A percentile compares a stretch with the other conserved stretches of the same genome.
phyloP scores from a whole-genome alignment of 2,329 filamentous ascomycete genomes.

The Exophiala lecanii-corni region DNA sequence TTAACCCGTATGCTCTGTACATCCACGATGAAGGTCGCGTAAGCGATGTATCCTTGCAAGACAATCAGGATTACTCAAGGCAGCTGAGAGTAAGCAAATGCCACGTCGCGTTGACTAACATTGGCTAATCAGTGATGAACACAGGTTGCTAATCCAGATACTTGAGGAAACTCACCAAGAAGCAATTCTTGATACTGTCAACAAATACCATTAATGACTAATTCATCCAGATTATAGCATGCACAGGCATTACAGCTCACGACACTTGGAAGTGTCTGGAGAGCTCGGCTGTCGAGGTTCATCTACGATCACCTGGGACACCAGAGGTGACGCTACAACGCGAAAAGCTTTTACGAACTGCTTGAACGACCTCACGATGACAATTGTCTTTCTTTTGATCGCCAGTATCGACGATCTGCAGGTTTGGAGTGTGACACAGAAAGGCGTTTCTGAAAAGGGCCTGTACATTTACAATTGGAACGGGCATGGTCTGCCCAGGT shows the following conservation, averaged over 20 bases:
- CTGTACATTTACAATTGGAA: too few species aligned
- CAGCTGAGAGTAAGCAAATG: constrained; percentile 26
- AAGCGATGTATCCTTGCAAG: constrained; percentile 44
- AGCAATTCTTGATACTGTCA: neutral
- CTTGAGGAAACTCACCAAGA: constrained; percentile 8
- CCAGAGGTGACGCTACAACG: too few species aligned
- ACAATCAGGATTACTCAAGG: constrained; percentile 46
- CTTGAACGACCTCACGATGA: too few species aligned
- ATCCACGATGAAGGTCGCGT: constrained; percentile 39
- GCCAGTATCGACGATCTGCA: too few species aligned
- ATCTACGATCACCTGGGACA: too few species aligned
- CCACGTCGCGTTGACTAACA: neutral
- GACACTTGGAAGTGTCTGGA: neutral
- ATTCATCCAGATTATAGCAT: neutral
- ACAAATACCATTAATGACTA: neutral
- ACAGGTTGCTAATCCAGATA: constrained; percentile 26
- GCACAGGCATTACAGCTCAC: neutral
- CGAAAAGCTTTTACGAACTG: too few species aligned
- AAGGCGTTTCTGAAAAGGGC: too few species aligned
- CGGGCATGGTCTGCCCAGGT: too few species aligned
- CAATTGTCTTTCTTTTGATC: too few species aligned
- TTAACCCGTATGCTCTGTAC: constrained; percentile 40
- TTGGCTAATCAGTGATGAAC: constrained; percentile 10
- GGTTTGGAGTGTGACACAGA: too few species aligned
- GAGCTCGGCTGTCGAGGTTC: neutral